Conservation (phyloP, 805 yeast species). For the Starmerella cellae region DNA sequence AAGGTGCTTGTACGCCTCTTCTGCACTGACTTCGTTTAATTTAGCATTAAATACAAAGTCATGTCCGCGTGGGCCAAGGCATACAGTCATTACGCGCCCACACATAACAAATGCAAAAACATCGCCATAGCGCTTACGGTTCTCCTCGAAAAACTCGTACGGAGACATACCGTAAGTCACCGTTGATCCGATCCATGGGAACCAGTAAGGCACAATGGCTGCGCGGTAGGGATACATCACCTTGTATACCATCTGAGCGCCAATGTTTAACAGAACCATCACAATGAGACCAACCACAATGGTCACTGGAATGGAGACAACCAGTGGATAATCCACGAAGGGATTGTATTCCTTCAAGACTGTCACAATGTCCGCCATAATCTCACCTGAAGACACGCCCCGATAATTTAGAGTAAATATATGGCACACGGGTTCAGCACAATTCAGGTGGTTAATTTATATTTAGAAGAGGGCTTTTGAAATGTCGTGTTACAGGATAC, state of each 20-base stretch:
- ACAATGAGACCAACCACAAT: conserved; percentile 12
- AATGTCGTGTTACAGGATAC: too few relatives aligned
- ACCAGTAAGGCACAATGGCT: conserved; percentile 81
- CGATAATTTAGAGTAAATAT: too few relatives aligned
- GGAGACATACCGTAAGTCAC: conserved; percentile 85
- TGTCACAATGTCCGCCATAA: too few relatives aligned
- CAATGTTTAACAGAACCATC: conserved; percentile 24
- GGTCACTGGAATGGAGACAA: conserved; percentile 20
- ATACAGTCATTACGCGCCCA: conserved; percentile 90
- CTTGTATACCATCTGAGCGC: conserved; percentile 26
- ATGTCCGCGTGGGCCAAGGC: conserved; percentile 94
- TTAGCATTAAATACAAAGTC: conserved; percentile 90
- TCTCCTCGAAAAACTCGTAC: conserved; percentile 68
- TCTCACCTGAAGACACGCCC: not conserved
- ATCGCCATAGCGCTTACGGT: conserved; percentile 79
- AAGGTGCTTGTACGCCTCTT: conserved; percentile 86
- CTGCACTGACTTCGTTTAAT: conserved; percentile 82
- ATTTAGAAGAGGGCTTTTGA: too few relatives aligned
- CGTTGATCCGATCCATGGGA: conserved; percentile 95
- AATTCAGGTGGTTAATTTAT: too few relatives aligned
- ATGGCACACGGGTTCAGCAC: too few relatives aligned
- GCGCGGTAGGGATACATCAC: conserved; percentile 46
- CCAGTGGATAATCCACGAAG: conserved; percentile 5
- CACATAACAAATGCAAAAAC: conserved; percentile 79
- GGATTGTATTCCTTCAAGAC: not conserved